These are phyloP conservation scores for Hypomontagnella submonticulosa DNA, from an alignment of 495 filamentous ascomycete genomes.

Conservation along the genomic window DNA sequence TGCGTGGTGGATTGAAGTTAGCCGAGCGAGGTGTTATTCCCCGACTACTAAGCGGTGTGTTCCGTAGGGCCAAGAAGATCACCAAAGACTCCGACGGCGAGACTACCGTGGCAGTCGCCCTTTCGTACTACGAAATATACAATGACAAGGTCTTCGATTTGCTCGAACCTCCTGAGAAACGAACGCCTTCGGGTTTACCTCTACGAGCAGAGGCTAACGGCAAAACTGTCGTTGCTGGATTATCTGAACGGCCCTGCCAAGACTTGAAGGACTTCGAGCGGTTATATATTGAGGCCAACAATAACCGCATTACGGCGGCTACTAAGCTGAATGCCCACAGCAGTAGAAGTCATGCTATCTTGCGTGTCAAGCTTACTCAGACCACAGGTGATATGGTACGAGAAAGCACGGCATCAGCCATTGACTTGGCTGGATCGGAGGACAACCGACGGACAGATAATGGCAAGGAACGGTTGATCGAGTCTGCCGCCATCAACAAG, in stretches of 20 bases:
- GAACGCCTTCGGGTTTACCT: constrained; percentile 83
- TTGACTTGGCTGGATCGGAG: constrained; percentile 96
- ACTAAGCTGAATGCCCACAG: constrained; percentile 98
- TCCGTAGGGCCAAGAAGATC: constrained; percentile 84
- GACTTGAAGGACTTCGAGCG: constrained; percentile 92
- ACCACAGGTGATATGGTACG: constrained; percentile 74
- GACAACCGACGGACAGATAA: constrained; percentile 96
- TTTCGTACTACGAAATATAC: constrained; percentile 99
- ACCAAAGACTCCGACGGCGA: constrained; percentile 82
- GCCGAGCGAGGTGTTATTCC: constrained; percentile 94
- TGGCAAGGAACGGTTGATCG: constrained; percentile 89
- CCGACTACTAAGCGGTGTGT: constrained; percentile 85
- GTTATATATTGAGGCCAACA: constrained; percentile 93
- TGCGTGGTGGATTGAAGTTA: constrained; percentile 91
- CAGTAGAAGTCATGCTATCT: constrained; percentile 90
- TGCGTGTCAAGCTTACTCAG: constrained; percentile 88
- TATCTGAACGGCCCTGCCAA: constrained; percentile 86
- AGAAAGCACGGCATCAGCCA: constrained; percentile 88
- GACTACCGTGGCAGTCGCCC: constrained; percentile 77
- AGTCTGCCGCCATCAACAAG: constrained; percentile 99
- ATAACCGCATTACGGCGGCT: constrained; percentile 88
- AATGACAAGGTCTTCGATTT: constrained; percentile 96
- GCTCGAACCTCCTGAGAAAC: constrained; percentile 90
- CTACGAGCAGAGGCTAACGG: constrained; percentile 85
- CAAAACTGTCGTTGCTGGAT: constrained; percentile 91